Percentiles rank a stretch among this genome's conserved stretches.
Evolutionary conservation across 2,329 filamentous ascomycete genomes (phyloP).

Genomic region (Ceratocystis diversiconidia): DNA sequence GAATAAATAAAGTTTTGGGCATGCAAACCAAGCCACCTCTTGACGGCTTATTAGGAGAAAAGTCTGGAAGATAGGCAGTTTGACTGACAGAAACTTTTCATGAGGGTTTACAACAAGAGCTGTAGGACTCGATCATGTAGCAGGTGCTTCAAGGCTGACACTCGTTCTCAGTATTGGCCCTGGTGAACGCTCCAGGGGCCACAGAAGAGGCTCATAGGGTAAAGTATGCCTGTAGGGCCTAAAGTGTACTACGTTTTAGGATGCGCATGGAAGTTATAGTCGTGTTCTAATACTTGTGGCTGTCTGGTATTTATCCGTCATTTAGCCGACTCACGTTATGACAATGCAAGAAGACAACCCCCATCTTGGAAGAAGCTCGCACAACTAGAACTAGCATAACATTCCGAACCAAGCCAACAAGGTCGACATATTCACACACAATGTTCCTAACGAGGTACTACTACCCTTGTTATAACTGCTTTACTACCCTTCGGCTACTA

Average conservation of each 20-base stretch:
- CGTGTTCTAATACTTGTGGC: background rate
- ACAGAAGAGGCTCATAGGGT: background rate
- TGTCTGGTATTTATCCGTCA: background rate
- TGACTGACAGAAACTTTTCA: background rate
- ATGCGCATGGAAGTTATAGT: background rate
- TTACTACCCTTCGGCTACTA: background rate
- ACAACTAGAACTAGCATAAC: background rate
- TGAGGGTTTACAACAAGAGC: background rate
- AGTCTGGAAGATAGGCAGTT: background rate
- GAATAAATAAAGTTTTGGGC: background rate
- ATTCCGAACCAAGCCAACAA: background rate
- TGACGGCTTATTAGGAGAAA: too few relatives aligned
- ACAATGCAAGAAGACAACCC: background rate
- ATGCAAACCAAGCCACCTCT: background rate
- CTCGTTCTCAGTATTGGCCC: background rate
- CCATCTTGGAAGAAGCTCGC: background rate
- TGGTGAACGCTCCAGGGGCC: background rate
- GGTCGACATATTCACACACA: background rate
- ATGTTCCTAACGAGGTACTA: slow-evolving; percentile 4
- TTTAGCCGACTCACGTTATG: background rate
- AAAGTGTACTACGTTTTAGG: background rate
- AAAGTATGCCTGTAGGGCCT: background rate
- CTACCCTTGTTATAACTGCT: background rate
- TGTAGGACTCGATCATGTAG: background rate
- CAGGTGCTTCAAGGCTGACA: slow-evolving; percentile 4